Evolutionary conservation across 148 eudicot species (phyloP).

Genomic region (Polygonum maritimum): DNA sequence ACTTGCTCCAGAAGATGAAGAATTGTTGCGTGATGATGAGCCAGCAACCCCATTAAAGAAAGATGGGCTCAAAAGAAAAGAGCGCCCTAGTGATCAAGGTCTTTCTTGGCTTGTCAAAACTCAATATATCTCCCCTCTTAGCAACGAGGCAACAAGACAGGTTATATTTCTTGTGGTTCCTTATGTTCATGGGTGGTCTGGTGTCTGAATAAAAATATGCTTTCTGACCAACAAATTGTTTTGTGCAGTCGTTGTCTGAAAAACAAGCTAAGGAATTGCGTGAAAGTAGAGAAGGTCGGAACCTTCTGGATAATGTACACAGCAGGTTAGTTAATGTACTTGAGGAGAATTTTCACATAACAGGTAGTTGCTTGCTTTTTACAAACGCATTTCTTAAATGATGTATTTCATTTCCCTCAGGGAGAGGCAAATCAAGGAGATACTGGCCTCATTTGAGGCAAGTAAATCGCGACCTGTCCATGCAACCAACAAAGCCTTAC

Average conservation of each 20-base stretch:
- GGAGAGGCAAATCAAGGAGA: constrained; percentile 74
- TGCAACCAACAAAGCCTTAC: constrained; percentile 59
- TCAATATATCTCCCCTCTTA: constrained; percentile 88
- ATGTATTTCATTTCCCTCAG: constrained; percentile 23
- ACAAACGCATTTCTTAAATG: neutral
- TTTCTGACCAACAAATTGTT: neutral
- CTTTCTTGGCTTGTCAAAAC: constrained; percentile 97
- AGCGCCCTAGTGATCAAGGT: constrained; percentile 85
- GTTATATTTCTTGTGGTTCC: constrained; percentile 21
- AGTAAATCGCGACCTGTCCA: constrained; percentile 80
- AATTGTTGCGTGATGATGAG: constrained; percentile 76
- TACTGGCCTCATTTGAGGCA: constrained; percentile 77
- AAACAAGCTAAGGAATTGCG: constrained; percentile 92
- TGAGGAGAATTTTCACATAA: neutral
- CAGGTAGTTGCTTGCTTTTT: neutral
- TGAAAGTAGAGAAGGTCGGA: constrained; percentile 55
- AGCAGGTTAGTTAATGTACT: constrained; percentile 37
- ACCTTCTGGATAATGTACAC: constrained; percentile 53
- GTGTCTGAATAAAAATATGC: neutral
- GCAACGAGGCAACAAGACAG: constrained; percentile 80
- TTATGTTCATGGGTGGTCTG: neutral
- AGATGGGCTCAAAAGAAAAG: constrained; percentile 84
- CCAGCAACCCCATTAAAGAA: constrained; percentile 65
- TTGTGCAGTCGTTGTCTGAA: constrained; percentile 70
- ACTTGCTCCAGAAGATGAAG: constrained; percentile 88